Evolutionary conservation across 2,329 filamentous ascomycete species (phyloP).

Genomic region (Chaetomium globosum): DNA sequence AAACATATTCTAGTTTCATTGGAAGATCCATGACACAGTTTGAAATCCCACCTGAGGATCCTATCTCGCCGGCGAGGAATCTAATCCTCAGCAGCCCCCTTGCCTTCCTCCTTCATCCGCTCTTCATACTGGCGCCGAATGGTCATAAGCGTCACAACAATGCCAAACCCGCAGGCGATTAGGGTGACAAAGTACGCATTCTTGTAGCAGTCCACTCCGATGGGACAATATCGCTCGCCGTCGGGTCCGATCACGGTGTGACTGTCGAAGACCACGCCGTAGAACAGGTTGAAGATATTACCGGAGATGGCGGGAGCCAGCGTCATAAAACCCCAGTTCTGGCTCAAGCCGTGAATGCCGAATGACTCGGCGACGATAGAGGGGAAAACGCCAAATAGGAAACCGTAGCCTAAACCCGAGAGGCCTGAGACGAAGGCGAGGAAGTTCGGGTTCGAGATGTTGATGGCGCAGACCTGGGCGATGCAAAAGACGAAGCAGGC

Average conservation of each 20-base stretch:
- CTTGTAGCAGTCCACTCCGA: slow-evolving; percentile 79
- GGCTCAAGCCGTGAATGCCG: slow-evolving; percentile 82
- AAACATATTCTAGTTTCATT: not conserved
- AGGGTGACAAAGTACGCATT: slow-evolving; percentile 81
- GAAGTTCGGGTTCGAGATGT: slow-evolving; percentile 73
- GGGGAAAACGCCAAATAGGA: slow-evolving; percentile 91
- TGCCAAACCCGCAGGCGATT: slow-evolving; percentile 67
- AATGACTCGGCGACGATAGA: slow-evolving; percentile 89
- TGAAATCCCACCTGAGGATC: not conserved
- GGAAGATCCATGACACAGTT: not conserved
- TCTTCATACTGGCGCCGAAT: slow-evolving; percentile 61
- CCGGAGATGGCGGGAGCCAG: slow-evolving; percentile 83
- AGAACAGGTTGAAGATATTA: slow-evolving; percentile 90
- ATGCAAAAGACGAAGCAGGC: slow-evolving; percentile 76
- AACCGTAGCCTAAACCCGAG: slow-evolving; percentile 87
- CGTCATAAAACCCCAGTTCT: slow-evolving; percentile 97
- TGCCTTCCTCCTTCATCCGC: slow-evolving; percentile 45
- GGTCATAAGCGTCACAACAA: slow-evolving; percentile 70
- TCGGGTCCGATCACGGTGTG: slow-evolving; percentile 71
- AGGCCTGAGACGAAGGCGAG: slow-evolving; percentile 78
- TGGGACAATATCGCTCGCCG: slow-evolving; percentile 72
- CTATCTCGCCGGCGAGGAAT: not conserved
- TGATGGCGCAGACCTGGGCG: slow-evolving; percentile 76
- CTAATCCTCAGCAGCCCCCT: slow-evolving; percentile 45
- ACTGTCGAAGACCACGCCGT: slow-evolving; percentile 79